phyloP scores from a whole-genome alignment of 768 basidiomycete species.

The Lactarius akahatsu region DNA sequence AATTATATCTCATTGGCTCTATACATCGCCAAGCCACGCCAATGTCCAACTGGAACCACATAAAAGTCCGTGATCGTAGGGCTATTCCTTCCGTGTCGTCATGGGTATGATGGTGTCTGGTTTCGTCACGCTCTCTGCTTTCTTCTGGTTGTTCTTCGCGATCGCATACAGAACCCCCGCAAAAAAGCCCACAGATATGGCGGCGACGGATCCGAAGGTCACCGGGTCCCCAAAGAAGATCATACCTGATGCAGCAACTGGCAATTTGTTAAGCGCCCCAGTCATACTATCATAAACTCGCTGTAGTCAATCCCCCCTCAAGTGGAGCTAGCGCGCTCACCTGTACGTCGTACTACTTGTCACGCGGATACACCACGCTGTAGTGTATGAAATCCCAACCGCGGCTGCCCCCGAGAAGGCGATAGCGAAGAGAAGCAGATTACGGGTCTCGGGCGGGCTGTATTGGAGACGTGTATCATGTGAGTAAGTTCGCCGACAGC shows the following conservation, averaged over 20 bases:
- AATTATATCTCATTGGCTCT: constrained; percentile 21
- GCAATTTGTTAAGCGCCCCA: constrained; percentile 94
- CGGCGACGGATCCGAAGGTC: constrained; percentile 84
- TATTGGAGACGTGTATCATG: neutral
- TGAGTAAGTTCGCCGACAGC: neutral
- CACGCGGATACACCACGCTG: constrained; percentile 96
- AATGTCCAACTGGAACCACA: neutral
- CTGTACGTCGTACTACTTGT: constrained; percentile 99
- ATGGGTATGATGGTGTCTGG: constrained; percentile 61
- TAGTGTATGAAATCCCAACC: constrained; percentile 96
- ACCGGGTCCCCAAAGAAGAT: constrained; percentile 92
- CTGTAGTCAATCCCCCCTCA: constrained; percentile 5
- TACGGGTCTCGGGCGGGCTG: constrained; percentile 82
- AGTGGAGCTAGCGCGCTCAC: constrained; percentile 40
- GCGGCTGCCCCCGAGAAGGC: constrained; percentile 97
- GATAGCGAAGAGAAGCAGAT: constrained; percentile 80
- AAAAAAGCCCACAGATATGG: constrained; percentile 85
- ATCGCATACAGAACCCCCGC: constrained; percentile 91
- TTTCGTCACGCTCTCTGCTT: constrained; percentile 57
- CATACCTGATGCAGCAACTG: constrained; percentile 98
- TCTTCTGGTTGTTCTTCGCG: constrained; percentile 92
- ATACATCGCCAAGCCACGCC: constrained; percentile 9
- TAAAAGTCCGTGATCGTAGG: constrained; percentile 14
- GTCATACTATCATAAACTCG: constrained; percentile 72
- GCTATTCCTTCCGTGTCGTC: constrained; percentile 45